Evolutionary conservation across 2,329 filamentous ascomycete species (phyloP).

Genomic region (Ophiostoma sp.): DNA sequence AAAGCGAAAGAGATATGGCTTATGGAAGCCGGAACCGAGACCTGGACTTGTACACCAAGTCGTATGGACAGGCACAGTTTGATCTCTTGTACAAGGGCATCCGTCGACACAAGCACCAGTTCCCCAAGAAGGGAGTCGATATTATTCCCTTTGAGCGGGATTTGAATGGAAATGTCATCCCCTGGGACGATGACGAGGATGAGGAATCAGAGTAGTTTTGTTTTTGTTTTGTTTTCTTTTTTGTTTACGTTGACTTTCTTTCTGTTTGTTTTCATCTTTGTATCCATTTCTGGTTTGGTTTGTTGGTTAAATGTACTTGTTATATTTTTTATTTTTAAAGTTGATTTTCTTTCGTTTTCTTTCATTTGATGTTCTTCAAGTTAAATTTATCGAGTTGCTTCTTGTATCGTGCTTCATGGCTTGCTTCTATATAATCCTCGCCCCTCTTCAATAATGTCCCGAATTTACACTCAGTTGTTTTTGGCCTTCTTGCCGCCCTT

Average conservation of each 20-base stretch:
- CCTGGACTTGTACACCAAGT: conserved; percentile 12
- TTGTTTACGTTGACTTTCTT: not conserved
- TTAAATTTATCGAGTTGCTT: too few relatives aligned
- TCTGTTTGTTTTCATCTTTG: not conserved
- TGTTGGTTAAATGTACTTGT: not conserved
- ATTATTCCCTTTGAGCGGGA: not conserved
- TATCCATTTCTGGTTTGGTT: not conserved
- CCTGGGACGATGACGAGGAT: not conserved
- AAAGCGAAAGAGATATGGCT: not conserved
- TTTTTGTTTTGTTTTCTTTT: not conserved
- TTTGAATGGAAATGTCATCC: not conserved
- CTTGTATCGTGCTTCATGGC: too few relatives aligned
- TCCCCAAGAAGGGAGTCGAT: not conserved
- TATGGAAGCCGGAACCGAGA: conserved; percentile 1
- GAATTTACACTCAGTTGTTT: conserved; percentile 11
- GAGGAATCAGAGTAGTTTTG: conserved; percentile 20
- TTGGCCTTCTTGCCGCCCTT: conserved; percentile 20
- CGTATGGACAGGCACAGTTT: not conserved
- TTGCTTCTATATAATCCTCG: too few relatives aligned
- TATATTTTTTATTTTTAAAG: not conserved
- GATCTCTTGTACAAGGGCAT: not conserved
- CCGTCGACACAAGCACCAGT: conserved; percentile 28
- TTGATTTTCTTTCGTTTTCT: not conserved
- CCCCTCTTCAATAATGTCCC: not conserved
- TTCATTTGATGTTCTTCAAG: not conserved